Evolutionary conservation across 164 flowering plant genomes (phyloP), one percentile per base, ranked within the genome.

Genomic region (Brasenia schreberi): DNA sequence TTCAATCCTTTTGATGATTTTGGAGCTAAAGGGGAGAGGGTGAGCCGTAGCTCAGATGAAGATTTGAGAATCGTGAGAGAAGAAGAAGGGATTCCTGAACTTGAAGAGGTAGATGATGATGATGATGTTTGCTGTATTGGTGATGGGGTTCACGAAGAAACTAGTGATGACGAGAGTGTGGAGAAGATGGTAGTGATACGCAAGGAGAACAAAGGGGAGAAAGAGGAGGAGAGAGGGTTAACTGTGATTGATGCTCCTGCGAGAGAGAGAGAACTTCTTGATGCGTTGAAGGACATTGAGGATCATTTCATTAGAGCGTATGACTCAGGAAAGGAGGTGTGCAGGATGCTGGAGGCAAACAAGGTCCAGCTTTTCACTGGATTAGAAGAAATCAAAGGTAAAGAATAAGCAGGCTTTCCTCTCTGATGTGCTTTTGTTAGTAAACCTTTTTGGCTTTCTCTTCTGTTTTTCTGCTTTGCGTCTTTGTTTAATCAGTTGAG

Each of bases 301-400:
- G 92, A 87, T 67, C 85, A 87, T 76, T 90, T 93, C 62, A 65
- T 79, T 7, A 81, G 85, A 75, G 97, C 97, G 73, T 85, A 74
- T 82, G 88, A 87, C 75, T 83, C 97, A 66, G 96, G 96, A 6
- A 87, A 87, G 71, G 94, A 86, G 65, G 88, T 93, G 0, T 82
- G 92, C 2, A 86, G 82, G 73, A 90, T 93, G 98, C 77, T 93
- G 17, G 98, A 93, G 75, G 93, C 84, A 27, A 85, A 80, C 60
- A 83, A 81, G 67, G 77, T 85, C 68, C 84, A 84, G 64, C 67
- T 84, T 67, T 92, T 79, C 62, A 80, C 98, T 68, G 81, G 82
- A 72, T 65, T 87, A 64, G 98, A 87, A 67, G 97, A 89, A 83
- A 84, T 90, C 4, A 93, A 84, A 84, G 98, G 98, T 93, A 68